Conservation (phyloP, 176 grass and related monocot species). For the Rhynchospora pubera region DNA sequence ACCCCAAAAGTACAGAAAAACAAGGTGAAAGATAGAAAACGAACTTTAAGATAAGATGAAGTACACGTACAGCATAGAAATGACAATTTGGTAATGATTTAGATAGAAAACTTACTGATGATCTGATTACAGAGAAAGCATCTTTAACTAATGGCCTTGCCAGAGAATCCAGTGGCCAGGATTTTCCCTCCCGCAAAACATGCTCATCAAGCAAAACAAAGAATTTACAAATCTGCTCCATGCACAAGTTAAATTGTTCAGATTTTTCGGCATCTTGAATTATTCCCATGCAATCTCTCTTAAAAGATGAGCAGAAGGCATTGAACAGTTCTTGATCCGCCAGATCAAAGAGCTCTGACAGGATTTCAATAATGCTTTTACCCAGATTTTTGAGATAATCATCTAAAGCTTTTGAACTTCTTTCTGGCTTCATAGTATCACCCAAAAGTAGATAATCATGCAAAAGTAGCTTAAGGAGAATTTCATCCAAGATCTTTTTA, state of each 20-base stretch:
- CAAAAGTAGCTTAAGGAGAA: constrained; percentile 60
- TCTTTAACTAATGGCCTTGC: constrained; percentile 59
- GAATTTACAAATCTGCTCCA: constrained; percentile 61
- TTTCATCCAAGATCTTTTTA: constrained; percentile 46
- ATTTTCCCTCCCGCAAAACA: constrained; percentile 47
- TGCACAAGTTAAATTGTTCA: constrained; percentile 43
- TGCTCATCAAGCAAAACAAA: constrained; percentile 63
- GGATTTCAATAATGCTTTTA: constrained; percentile 66
- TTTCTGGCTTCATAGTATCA: constrained; percentile 30
- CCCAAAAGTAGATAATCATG: constrained; percentile 58
- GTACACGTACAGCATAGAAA: constrained; percentile 4
- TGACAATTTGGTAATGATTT: constrained; percentile 9
- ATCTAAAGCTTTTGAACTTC: constrained; percentile 25
- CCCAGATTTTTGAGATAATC: constrained; percentile 66
- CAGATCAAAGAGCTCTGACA: constrained; percentile 41
- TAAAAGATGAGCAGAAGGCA: constrained; percentile 53
- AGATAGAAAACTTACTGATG: constrained; percentile 40
- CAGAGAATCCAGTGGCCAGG: constrained; percentile 73
- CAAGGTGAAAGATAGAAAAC: not conserved
- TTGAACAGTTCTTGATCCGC: constrained; percentile 32
- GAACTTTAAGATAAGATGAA: constrained; percentile 8
- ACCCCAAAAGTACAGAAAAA: not conserved
- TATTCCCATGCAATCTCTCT: constrained; percentile 57
- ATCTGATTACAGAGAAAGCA: constrained; percentile 55
- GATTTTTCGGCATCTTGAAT: constrained; percentile 49